Conservation (phyloP, 1,139 yeast species). For the Candida labiduridarum region DNA sequence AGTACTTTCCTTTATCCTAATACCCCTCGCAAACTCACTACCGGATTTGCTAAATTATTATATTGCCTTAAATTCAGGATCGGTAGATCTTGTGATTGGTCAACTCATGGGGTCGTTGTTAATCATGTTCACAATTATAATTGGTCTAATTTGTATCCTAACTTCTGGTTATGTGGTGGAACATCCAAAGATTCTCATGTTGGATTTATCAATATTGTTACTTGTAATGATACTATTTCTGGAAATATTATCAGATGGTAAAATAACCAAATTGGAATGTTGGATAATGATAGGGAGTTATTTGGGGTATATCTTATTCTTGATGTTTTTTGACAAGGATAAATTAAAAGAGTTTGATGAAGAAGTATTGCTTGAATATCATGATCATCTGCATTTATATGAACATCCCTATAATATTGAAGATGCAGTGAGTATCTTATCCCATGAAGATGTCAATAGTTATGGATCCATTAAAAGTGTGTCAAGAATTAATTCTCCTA, state of each 20-base stretch:
- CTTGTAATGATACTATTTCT: constrained; percentile 40
- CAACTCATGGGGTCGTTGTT: constrained; percentile 44
- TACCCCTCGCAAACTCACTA: constrained; percentile 43
- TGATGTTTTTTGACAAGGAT: constrained; percentile 26
- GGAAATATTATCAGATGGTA: constrained; percentile 52
- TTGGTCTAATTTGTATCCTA: constrained; percentile 36
- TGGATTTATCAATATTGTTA: constrained; percentile 38
- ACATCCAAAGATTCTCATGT: constrained; percentile 23
- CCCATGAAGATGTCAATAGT: constrained; percentile 19
- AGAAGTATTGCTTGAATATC: constrained; percentile 12
- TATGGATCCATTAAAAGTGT: constrained; percentile 11
- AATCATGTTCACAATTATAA: constrained; percentile 38
- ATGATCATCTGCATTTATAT: constrained; percentile 14
- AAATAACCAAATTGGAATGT: constrained; percentile 50
- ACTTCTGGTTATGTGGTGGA: constrained; percentile 27
- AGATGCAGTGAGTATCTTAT: constrained; percentile 29
- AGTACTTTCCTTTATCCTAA: constrained; percentile 36
- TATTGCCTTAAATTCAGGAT: constrained; percentile 31
- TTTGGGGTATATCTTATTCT: constrained; percentile 34
- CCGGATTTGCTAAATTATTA: constrained; percentile 45
- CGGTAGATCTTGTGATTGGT: constrained; percentile 42
- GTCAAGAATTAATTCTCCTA: constrained; percentile 12
- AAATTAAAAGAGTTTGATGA: constrained; percentile 18
- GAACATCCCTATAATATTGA: constrained; percentile 27
- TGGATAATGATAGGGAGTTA: constrained; percentile 43